Conservation (phyloP, 1,284 basidiomycete species). For the Jaminaea rosea region DNA sequence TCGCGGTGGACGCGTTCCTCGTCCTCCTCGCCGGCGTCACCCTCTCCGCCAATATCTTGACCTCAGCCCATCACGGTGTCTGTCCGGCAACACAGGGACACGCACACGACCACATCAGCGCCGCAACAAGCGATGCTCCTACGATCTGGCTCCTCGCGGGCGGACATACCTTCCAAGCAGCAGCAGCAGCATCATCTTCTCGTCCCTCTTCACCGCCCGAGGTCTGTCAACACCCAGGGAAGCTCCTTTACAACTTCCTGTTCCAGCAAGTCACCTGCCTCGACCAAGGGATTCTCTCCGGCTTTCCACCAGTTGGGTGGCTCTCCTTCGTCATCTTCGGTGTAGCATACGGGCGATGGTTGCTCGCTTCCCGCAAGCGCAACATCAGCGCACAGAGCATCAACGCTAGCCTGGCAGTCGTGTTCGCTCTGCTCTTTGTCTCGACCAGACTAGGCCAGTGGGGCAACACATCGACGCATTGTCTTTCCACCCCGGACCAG, state of each 20-base stretch:
- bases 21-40: too few relatives aligned
- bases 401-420: not conserved
- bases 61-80: too few relatives aligned
- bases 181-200: too few relatives aligned
- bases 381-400: constrained; percentile 1
- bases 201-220: too few relatives aligned
- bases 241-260: not conserved
- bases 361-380: constrained; percentile 7
- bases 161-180: too few relatives aligned
- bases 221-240: too few relatives aligned
- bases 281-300: constrained; percentile 17
- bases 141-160: too few relatives aligned
- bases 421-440: constrained; percentile 21
- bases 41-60: too few relatives aligned
- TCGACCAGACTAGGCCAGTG: constrained; percentile 22
- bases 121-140: too few relatives aligned
- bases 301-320: constrained; percentile 34
- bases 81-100: too few relatives aligned
- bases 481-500: constrained; percentile 18
- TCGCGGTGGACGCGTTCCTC: too few relatives aligned
- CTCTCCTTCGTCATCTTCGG: constrained; percentile 29
- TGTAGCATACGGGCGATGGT: constrained; percentile 23
- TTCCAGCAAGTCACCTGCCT: not conserved
- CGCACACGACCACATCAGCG: too few relatives aligned
- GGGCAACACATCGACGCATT: constrained; percentile 28